phyloP scores from a whole-genome alignment of 2,329 filamentous ascomycete species.

The Exutisphaerella laricina region DNA sequence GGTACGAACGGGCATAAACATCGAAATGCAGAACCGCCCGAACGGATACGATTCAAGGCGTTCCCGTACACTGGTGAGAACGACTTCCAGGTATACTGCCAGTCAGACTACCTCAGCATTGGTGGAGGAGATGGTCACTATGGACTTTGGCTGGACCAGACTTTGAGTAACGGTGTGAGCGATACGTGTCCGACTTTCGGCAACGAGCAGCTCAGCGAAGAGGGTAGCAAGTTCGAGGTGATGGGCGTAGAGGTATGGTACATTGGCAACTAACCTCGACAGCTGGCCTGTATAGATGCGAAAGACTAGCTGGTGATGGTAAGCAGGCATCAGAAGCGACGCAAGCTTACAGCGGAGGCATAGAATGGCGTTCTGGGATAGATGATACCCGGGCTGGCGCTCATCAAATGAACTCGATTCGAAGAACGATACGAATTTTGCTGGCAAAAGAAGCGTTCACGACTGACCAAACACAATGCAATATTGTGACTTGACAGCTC shows the following conservation, averaged over 20 bases:
- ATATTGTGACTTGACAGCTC: no score
- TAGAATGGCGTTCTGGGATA: slow-evolving; percentile 3
- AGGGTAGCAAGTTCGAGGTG: slow-evolving; percentile 86
- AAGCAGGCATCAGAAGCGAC: slow-evolving; percentile 8
- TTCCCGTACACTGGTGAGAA: slow-evolving; percentile 95
- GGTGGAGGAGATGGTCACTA: slow-evolving; percentile 85
- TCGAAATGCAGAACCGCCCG: slow-evolving; percentile 48
- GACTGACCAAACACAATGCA: no score
- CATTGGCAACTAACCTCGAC: slow-evolving; percentile 50
- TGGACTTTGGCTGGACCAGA: slow-evolving; percentile 87
- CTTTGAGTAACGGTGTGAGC: slow-evolving; percentile 77
- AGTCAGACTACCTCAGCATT: slow-evolving; percentile 75
- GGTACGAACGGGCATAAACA: slow-evolving; percentile 23
- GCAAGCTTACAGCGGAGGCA: not conserved
- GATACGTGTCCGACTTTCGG: slow-evolving; percentile 84
- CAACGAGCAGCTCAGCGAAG: slow-evolving; percentile 88
- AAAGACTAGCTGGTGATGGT: not conserved
- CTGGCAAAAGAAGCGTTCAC: no score
- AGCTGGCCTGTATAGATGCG: not conserved
- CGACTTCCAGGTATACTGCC: slow-evolving; percentile 94
- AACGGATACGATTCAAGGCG: slow-evolving; percentile 87
- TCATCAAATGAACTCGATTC: no score
- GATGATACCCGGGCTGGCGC: slow-evolving; percentile 7
- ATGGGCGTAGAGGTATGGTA: slow-evolving; percentile 92
- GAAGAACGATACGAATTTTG: no score